phyloP scores from a whole-genome alignment of 2,329 filamentous ascomycete species.

The Colletotrichum australisinense region DNA sequence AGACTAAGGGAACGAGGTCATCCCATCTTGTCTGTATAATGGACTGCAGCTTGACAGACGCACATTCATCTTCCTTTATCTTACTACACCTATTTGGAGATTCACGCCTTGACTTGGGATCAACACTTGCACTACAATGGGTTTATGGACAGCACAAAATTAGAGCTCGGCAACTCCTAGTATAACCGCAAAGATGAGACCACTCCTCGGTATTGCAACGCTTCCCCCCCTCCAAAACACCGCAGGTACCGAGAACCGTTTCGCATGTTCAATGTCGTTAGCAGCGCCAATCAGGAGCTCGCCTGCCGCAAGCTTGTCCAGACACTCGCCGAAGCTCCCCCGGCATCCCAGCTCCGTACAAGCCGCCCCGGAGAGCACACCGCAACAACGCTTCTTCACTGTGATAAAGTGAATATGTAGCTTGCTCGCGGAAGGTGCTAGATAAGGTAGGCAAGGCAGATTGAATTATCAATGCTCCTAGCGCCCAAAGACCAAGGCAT shows the following conservation, averaged over 20 bases:
- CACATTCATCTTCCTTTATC: background rate
- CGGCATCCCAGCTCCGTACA: background rate
- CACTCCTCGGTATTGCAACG: constrained; percentile 2
- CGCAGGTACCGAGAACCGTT: constrained; percentile 13
- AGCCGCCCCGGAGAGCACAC: background rate
- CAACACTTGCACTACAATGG: background rate
- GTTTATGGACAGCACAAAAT: background rate
- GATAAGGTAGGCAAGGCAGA: too few species aligned
- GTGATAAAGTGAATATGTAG: too few species aligned
- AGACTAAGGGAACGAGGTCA: background rate
- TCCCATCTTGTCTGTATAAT: background rate
- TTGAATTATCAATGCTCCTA: background rate
- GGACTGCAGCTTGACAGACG: background rate
- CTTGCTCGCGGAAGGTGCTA: too few species aligned
- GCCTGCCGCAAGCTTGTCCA: background rate
- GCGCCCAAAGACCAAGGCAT: background rate
- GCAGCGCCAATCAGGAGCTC: constrained; percentile 32
- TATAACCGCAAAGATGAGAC: background rate
- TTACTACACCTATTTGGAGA: too few species aligned
- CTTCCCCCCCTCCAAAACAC: background rate
- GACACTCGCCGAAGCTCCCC: background rate
- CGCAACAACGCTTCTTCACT: background rate
- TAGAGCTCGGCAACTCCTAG: too few species aligned
- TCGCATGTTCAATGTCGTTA: constrained; percentile 26
- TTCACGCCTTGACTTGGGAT: too few species aligned